Evolutionary conservation across 371 early-diverging fungal genomes (phyloP), one percentile per base, ranked within the genome.

Genomic region (Mortierella sp.): DNA sequence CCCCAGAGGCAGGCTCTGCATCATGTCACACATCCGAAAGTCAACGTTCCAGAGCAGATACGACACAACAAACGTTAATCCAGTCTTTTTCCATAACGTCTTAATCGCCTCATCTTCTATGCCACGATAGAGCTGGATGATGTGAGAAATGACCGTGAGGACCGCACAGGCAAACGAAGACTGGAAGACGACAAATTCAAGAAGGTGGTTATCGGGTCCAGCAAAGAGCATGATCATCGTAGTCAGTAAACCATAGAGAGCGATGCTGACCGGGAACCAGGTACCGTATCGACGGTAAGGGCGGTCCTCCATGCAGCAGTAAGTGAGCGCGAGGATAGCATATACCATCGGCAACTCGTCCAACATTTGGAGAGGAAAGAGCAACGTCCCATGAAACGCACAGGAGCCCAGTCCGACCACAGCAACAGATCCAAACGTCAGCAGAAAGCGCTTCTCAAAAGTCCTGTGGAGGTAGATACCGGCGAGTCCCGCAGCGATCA

Each of bases 331-430:
- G 8, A 76, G 59, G 30, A 61, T 50, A 8, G 51, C 67, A 46
- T 70, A 89, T n/a, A 91, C 73, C 91, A 91, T 91, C 2, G 91
- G 91, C 19, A 91, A 70, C 60, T 91, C 91, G 66, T 91, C 91
- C 49, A 87, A 57, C 82, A 88, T 85, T 52, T 90, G 90, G 50
- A 81, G 79, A 2, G 80, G 75, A 64, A 87, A 85, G 27, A 80
- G 80, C 3, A 91, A 78, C 0, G 90, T 90, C 6, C 85, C 89
- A 73, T 91, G 91, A 72, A 90, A 90, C 30, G 88, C 80, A 49
- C 83, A 80, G 23, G 86, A 85, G 5, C 91, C 91, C 11, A 89
- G 54, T 0, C 91, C 91, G 21, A 90, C 86, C 0, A 87, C 57
- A 6, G 79, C 80, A n/a, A 81, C 52, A 19, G 76, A 69, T 34